Base-by-base conservation (phyloP, 1,139 yeast genomes). In the Sugiyamaella grinbergsii region DNA sequence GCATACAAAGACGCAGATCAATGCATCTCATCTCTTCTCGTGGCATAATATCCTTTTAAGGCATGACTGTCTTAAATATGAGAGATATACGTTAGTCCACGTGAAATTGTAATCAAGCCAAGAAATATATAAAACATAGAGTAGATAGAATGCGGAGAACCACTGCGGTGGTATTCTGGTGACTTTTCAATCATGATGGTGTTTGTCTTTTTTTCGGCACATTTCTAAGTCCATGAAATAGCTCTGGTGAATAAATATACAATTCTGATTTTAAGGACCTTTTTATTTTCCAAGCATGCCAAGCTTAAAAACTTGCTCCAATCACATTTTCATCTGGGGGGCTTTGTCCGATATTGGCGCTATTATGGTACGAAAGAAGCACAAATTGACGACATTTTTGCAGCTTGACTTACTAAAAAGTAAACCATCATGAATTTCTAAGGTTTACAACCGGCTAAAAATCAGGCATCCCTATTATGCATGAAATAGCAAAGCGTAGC, bases 351-450 rank as follows among this genome's bases (percentile, higher is more conserved):
- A n/a, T n/a, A n/a, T n/a, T n/a, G n/a, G n/a, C n/a, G n/a, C n/a
- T 29, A 11, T 20, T 41, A 41, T 41, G 45, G 45, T 41, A 41
- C 31, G 38, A 41, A 31, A 13, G 6, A 11, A 31, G 13, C 24
- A 10, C 16, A 4, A 31, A 18, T 20, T 41, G 45, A 41, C 45
- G 45, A 41, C 45, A 41, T 41, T 22, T 7, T 41, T 41, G 45
- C 45, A 41, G 34, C 5, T 10, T 5, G 10, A 26, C n/a, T 10
- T 26, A 13, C 31, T 26, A 15, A 32, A 32, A 32, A 13, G 18
- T 32, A 6, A 6, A 32, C 7, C 7, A 32, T 15, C 11, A 32
- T n/a, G n/a, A n/a, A n/a, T n/a, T n/a, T n/a, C n/a, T n/a, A n/a
- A n/a, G n/a, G n/a, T n/a, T n/a, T n/a, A n/a, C n/a, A n/a, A n/a